Evolutionary conservation across 116 monocot species (phyloP).

Genomic region (Posidonia oceanica): DNA sequence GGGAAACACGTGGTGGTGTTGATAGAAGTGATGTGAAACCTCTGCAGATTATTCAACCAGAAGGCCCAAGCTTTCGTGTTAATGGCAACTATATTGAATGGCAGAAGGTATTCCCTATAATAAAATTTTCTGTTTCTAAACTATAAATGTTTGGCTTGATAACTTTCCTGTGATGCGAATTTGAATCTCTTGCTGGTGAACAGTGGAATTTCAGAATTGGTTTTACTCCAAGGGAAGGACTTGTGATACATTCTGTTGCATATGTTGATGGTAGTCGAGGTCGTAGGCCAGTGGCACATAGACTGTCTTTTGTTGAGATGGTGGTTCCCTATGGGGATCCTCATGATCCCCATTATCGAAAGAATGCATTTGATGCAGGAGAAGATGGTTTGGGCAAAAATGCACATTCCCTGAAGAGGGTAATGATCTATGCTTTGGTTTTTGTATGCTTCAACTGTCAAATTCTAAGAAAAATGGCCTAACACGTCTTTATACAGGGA

Average conservation of each 20-base stretch:
- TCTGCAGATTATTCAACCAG: constrained; percentile 85
- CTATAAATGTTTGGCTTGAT: background rate
- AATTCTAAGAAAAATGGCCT: background rate
- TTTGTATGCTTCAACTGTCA: background rate
- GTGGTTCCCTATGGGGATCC: constrained; percentile 99
- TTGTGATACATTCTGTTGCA: constrained; percentile 91
- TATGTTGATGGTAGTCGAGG: constrained; percentile 92
- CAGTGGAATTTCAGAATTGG: constrained; percentile 98
- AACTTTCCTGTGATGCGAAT: background rate
- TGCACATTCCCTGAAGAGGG: constrained; percentile 93
- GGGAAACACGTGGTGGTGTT: constrained; percentile 93
- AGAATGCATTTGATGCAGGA: constrained; percentile 98
- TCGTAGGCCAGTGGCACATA: constrained; percentile 76
- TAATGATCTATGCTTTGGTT: constrained; percentile 3
- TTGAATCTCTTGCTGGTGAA: background rate
- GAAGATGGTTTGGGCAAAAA: constrained; percentile 99
- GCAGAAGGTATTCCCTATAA: constrained; percentile 63
- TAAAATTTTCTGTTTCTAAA: background rate
- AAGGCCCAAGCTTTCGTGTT: constrained; percentile 90
- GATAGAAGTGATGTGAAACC: constrained; percentile 93
- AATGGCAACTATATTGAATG: constrained; percentile 87
- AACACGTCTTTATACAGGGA: constrained; percentile 29
- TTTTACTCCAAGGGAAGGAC: constrained; percentile 91
- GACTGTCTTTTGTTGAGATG: constrained; percentile 97
- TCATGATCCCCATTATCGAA: constrained; percentile 90